Evolutionary conservation across 768 basidiomycete genomes (phyloP).

Genomic region (Xerocomus brunneocitrinus): DNA sequence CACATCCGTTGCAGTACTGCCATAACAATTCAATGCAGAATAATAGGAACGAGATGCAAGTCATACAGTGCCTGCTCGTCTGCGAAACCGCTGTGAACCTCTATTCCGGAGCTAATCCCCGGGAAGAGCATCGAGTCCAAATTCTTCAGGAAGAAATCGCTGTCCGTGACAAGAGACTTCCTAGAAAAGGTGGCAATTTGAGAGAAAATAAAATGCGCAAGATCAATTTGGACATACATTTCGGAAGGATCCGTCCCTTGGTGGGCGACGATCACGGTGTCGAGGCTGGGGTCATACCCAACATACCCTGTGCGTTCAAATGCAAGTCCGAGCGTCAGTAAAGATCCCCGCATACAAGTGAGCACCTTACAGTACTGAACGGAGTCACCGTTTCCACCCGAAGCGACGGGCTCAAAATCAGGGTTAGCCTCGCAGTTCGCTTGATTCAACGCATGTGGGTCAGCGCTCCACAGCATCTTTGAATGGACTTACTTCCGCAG

Average conservation of each 20-base stretch:
- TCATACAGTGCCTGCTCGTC: slow-evolving; percentile 42
- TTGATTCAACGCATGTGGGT: slow-evolving; percentile 9
- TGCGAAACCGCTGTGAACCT: slow-evolving; percentile 46
- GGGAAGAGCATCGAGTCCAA: slow-evolving; percentile 46
- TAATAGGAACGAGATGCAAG: not conserved
- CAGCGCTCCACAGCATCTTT: not conserved
- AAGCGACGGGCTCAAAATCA: slow-evolving; percentile 41
- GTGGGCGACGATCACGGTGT: slow-evolving; percentile 36
- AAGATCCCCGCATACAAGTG: not conserved
- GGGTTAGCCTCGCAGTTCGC: slow-evolving; percentile 46
- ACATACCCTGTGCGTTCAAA: slow-evolving; percentile 42
- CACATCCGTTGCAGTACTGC: slow-evolving; percentile 39
- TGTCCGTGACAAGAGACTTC: slow-evolving; percentile 39
- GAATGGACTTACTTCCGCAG: slow-evolving; percentile 44
- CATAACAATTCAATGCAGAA: not conserved
- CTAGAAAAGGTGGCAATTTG: slow-evolving; percentile 16
- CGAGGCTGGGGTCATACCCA: slow-evolving; percentile 42
- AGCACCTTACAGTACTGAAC: slow-evolving; percentile 39
- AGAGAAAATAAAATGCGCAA: not conserved
- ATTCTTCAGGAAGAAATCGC: slow-evolving; percentile 31
- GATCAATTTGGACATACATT: slow-evolving; percentile 17
- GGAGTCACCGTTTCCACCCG: slow-evolving; percentile 42
- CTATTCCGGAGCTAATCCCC: slow-evolving; percentile 38
- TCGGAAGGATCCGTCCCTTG: slow-evolving; percentile 32
- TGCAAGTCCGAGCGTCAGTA: not conserved